These are phyloP conservation scores for Metschnikowia arizonensis DNA, from an alignment of 805 yeast species.

Conservation along the genomic window DNA sequence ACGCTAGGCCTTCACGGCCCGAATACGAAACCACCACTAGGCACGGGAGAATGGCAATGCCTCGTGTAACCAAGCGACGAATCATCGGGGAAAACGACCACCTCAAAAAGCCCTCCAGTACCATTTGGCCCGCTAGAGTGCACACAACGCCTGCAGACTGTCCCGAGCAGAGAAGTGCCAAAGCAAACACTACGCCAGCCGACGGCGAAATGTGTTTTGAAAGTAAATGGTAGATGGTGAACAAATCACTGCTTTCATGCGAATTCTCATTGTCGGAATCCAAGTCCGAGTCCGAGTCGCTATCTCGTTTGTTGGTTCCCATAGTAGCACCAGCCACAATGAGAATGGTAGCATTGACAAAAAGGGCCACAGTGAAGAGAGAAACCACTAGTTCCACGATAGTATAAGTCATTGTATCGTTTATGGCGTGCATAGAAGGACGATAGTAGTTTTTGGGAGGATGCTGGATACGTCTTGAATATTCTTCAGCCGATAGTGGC, in stretches of 20 bases:
- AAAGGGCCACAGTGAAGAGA: constrained; percentile 81
- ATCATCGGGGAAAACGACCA: constrained; percentile 82
- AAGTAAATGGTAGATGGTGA: constrained; percentile 72
- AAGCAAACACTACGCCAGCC: constrained; percentile 85
- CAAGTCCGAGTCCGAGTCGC: constrained; percentile 14
- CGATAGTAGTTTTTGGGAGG: constrained; percentile 39
- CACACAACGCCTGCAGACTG: constrained; percentile 94
- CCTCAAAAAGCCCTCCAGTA: constrained; percentile 80
- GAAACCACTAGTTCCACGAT: constrained; percentile 81
- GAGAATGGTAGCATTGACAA: constrained; percentile 84
- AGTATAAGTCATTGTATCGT: constrained; percentile 73
- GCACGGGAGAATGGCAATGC: constrained; percentile 84
- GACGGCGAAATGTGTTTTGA: constrained; percentile 69
- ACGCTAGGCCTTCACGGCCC: constrained; percentile 79
- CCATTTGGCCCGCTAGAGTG: constrained; percentile 91
- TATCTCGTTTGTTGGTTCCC: constrained; percentile 21
- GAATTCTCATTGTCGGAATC: constrained; percentile 29
- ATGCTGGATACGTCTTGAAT: constrained; percentile 10
- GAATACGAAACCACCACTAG: constrained; percentile 63
- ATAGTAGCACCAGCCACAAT: constrained; percentile 91
- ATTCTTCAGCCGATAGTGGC: constrained; percentile 12
- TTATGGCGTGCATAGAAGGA: constrained; percentile 78
- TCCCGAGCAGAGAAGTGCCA: constrained; percentile 87
- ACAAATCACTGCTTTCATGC: constrained; percentile 60
- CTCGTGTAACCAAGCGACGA: constrained; percentile 72